Evolutionary conservation across 78 protist species (phyloP), one percentile per base, ranked within the genome.

Genomic region (Chrysochromulina parva): DNA sequence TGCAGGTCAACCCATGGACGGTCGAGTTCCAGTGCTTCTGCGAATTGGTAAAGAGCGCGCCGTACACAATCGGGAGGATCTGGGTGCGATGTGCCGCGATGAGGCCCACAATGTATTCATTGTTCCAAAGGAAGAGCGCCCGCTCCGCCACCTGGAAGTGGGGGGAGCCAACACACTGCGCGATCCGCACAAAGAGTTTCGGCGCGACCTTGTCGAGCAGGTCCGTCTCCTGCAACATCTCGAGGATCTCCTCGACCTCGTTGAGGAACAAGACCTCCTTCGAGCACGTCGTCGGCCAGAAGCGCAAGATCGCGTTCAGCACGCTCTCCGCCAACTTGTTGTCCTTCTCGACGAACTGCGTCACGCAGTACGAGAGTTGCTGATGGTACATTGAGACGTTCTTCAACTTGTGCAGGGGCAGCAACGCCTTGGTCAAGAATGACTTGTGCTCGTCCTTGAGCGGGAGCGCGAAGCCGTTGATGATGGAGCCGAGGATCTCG

Each of bases 391-490:
- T 38, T 13, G 94, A 38, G 26, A 95, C 54, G 17, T 80, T 0
- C 55, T 38, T 26, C 22, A 88, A 78, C 59, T 95, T 97, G 93
- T 97, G 97, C 71, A 96, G 91, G 22, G 99, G 98, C 28, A 96
- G 88, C 20, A 98, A 88, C 6, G 94, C 97, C 26, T 85, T 69
- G 67, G 38, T 38, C 16, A 98, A 89, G 74, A 98, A 97, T 48
- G 82, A 76, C 71, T 92, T 94, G 92, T 98, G 99, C 91, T 98
- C 99, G 48, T 92, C 97, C 88, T 98, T 98, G 26, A 98, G 94
- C 38, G 99, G 99, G 5, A 96, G 93, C 1, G 98, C 98, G 88
- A 98, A 98, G 4, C 99, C 99, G 92, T 97, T 97, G 88, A 98
- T 98, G 90, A 98, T 98, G 48, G 96, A 91, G 47, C 92, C 93